Percentiles rank a stretch among this genome's conserved stretches.
Evolutionary conservation across 306 rosid species (phyloP).

Genomic region (Abrus precatorius): DNA sequence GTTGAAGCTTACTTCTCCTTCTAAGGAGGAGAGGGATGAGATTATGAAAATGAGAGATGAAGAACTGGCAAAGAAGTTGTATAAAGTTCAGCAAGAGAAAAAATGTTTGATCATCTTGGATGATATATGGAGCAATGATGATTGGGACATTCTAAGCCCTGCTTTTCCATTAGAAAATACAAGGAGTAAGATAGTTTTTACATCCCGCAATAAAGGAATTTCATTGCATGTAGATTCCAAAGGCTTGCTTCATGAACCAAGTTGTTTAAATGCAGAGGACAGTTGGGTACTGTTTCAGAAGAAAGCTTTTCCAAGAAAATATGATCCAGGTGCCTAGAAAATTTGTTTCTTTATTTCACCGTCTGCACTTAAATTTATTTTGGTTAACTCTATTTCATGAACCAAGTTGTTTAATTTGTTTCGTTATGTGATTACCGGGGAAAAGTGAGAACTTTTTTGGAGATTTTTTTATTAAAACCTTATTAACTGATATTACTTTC

Average conservation of each 20-base stretch:
- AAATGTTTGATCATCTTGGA: conserved; percentile 64
- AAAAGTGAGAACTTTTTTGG: background rate
- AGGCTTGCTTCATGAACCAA: conserved; percentile 53
- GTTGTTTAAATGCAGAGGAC: conserved; percentile 43
- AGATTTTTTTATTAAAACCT: background rate
- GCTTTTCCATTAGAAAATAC: conserved; percentile 51
- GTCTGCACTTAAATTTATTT: background rate
- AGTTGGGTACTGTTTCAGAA: conserved; percentile 59
- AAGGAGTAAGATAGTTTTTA: conserved; percentile 57
- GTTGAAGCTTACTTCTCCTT: conserved; percentile 47
- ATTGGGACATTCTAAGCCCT: conserved; percentile 53
- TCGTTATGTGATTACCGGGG: background rate
- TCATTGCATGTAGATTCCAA: conserved; percentile 42
- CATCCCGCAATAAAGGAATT: conserved; percentile 54
- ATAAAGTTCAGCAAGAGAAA: conserved; percentile 52
- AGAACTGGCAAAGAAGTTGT: conserved; percentile 56
- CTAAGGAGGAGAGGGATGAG: conserved; percentile 56
- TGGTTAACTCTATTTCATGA: background rate
- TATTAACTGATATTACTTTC: no score
- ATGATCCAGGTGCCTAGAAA: conserved; percentile 49
- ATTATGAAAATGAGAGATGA: conserved; percentile 52
- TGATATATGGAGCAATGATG: conserved; percentile 61
- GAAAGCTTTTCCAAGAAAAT: conserved; percentile 53
- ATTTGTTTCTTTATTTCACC: conserved; percentile 16
- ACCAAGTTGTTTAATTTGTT: no score